Conservation (phyloP, 129 eudicot species). For the Chrysanthemum seticuspe region DNA sequence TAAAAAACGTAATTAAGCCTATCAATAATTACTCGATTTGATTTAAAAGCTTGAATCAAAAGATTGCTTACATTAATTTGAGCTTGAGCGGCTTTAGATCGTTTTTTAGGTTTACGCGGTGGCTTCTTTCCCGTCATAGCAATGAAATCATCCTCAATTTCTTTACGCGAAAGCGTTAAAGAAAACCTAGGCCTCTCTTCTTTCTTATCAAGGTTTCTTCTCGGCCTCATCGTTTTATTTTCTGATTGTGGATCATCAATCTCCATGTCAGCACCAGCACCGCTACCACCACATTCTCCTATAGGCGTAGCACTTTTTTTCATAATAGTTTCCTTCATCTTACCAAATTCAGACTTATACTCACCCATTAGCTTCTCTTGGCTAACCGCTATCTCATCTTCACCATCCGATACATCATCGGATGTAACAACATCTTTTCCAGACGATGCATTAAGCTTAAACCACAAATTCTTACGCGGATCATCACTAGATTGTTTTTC, state of each 20-base stretch:
- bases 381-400: conserved; percentile 46
- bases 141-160: conserved; percentile 74
- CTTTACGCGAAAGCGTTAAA: conserved; percentile 39
- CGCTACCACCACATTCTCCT: conserved; percentile 10
- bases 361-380: conserved; percentile 61
- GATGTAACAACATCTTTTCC: neutral
- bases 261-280: neutral
- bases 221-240: conserved; percentile 35
- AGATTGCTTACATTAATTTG: conserved; percentile 44
- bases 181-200: conserved; percentile 61
- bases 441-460: neutral
- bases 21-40: too few species aligned
- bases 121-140: conserved; percentile 46
- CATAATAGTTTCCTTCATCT: conserved; percentile 47
- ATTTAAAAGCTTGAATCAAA: neutral
- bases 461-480: too few species aligned
- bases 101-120: conserved; percentile 56
- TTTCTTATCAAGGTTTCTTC: conserved; percentile 38
- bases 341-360: conserved; percentile 43
- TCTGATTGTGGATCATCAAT: conserved; percentile 3
- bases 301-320: conserved; percentile 14
- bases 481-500: neutral
- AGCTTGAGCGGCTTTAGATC: conserved; percentile 45
- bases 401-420: neutral
- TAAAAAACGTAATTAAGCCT: neutral